Conservation (phyloP, 352 stramenopile species). For the Globisporangium parvum region DNA sequence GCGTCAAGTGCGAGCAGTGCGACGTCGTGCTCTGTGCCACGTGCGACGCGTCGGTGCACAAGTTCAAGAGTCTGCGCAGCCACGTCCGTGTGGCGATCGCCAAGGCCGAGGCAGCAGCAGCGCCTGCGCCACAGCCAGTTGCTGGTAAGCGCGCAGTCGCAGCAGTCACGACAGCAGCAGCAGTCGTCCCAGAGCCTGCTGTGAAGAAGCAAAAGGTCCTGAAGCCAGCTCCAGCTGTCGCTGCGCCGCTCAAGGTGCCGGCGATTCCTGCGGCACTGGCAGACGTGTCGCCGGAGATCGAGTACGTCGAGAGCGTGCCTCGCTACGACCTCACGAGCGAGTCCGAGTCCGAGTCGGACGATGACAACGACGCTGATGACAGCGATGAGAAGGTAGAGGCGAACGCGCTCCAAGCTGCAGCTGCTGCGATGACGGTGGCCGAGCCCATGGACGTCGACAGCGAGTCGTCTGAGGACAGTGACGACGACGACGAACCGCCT, state of each 20-base stretch:
- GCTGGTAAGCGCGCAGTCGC: neutral
- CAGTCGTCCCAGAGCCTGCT: conserved; percentile 8
- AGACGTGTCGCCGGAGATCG: neutral
- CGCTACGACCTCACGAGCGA: conserved; percentile 53
- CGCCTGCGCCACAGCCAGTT: neutral
- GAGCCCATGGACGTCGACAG: conserved; percentile 2
- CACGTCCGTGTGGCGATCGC: conserved; percentile 28
- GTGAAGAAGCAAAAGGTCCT: conserved; percentile 21
- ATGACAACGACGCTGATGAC: conserved; percentile 7
- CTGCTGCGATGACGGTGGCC: neutral
- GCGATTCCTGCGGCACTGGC: neutral
- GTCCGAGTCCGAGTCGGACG: conserved; percentile 30
- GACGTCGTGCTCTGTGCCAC: conserved; percentile 42
- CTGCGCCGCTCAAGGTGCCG: neutral
- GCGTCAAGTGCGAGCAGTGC: conserved; percentile 49
- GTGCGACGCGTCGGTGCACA: conserved; percentile 59
- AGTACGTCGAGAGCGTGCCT: conserved; percentile 54
- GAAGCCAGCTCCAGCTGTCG: neutral
- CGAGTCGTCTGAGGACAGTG: conserved; percentile 5
- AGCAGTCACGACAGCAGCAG: neutral
- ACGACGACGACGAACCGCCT: conserved; percentile 4
- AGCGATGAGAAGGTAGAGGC: neutral
- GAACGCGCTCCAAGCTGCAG: too few relatives aligned
- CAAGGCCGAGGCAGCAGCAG: neutral
- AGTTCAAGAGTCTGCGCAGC: conserved; percentile 63